These are phyloP conservation scores for Penicillium sp. DNA, from an alignment of 2,329 filamentous ascomycete species.

Conservation along the genomic window DNA sequence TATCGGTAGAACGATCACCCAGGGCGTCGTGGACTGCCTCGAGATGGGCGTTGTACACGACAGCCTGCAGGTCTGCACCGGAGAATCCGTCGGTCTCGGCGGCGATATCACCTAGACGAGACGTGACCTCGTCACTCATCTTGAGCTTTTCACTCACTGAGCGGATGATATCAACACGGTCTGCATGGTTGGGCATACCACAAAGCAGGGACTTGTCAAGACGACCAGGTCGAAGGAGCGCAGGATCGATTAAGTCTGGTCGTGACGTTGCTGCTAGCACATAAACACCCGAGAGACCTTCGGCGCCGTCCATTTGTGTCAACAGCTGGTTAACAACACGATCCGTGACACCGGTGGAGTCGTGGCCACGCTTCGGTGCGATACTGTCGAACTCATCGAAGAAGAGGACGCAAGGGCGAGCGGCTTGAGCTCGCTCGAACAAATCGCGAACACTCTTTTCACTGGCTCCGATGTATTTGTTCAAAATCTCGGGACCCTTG, in stretches of 20 bases:
- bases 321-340: conserved; percentile 96
- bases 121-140: conserved; percentile 64
- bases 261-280: conserved; percentile 91
- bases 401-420: conserved; percentile 90
- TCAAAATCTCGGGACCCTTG: conserved; percentile 95
- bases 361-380: conserved; percentile 93
- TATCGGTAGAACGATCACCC: conserved; percentile 48
- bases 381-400: conserved; percentile 99
- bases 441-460: conserved; percentile 95
- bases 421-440: conserved; percentile 85
- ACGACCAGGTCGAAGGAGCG: conserved; percentile 83
- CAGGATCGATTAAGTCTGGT: conserved; percentile 93
- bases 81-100: conserved; percentile 82
- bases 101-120: conserved; percentile 70
- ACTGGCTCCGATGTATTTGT: conserved; percentile 98
- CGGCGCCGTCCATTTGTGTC: conserved; percentile 98
- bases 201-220: conserved; percentile 92
- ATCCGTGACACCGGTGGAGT: conserved; percentile 97
- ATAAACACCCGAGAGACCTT: conserved; percentile 91
- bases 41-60: conserved; percentile 93
- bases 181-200: conserved; percentile 75
- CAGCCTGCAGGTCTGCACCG: conserved; percentile 88
- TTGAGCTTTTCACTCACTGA: conserved; percentile 81
- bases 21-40: conserved; percentile 95
- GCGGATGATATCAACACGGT: conserved; percentile 82